phyloP scores from a whole-genome alignment of 805 yeast species.

The Priceomyces carsonii region DNA sequence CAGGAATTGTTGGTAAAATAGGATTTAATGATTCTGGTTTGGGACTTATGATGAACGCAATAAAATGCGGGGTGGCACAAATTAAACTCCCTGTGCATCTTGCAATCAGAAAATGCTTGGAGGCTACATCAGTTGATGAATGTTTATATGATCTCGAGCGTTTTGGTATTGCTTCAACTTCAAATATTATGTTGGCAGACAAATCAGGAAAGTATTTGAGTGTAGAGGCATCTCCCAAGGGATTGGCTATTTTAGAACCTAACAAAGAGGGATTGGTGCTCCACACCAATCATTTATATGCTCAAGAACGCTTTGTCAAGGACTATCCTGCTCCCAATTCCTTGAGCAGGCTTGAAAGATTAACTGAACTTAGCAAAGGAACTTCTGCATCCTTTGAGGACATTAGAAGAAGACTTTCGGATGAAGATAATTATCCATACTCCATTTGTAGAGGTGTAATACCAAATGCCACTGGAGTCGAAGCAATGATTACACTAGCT shows the following conservation, averaged over 20 bases:
- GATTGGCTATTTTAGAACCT: not conserved
- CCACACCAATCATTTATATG: conserved; percentile 2
- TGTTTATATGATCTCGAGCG: not conserved
- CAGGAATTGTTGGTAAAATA: conserved; percentile 4
- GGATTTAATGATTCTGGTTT: conserved; percentile 1
- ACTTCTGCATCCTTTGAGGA: not conserved
- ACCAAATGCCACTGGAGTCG: conserved; percentile 1
- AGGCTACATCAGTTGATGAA: not conserved
- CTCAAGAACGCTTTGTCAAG: not conserved
- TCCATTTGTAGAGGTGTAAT: not conserved
- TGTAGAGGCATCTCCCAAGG: conserved; percentile 1
- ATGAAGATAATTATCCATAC: conserved; percentile 1
- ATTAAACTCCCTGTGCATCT: conserved; percentile 1
- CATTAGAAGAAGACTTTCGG: conserved; percentile 3
- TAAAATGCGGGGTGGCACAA: conserved; percentile 1
- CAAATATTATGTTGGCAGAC: conserved; percentile 3
- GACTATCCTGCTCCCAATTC: conserved; percentile 1
- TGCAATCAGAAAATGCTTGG: conserved; percentile 1
- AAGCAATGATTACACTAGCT: conserved; percentile 1
- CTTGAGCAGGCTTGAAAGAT: conserved; percentile 1
- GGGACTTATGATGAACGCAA: conserved; percentile 2
- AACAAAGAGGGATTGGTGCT: not conserved
- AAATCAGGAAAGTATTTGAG: not conserved
- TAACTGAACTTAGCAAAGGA: conserved; percentile 1
- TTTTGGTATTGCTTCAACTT: conserved; percentile 1